phyloP scores from a whole-genome alignment of 495 filamentous ascomycete genomes.

The Hypoxylon trugodes region DNA sequence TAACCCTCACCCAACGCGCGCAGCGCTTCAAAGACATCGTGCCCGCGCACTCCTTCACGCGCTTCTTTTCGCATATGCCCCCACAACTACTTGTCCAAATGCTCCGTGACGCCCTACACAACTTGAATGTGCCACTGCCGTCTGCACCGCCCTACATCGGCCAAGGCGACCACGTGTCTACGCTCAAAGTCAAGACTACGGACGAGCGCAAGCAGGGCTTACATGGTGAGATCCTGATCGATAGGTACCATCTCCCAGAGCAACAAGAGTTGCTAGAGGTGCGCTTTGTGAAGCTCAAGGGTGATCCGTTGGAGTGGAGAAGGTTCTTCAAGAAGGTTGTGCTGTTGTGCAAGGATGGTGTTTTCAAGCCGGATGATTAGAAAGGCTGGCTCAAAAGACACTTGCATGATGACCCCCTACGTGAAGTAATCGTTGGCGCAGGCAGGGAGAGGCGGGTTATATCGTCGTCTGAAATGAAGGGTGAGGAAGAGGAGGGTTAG shows the following conservation, averaged over 20 bases:
- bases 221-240: conserved; percentile 84
- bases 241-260: conserved; percentile 65
- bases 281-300: conserved; percentile 91
- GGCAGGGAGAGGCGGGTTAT: neutral
- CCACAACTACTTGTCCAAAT: conserved; percentile 80
- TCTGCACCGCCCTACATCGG: conserved; percentile 44
- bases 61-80: conserved; percentile 88
- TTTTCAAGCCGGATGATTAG: conserved; percentile 60
- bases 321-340: conserved; percentile 95
- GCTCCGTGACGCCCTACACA: conserved; percentile 81
- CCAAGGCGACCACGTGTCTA: conserved; percentile 60
- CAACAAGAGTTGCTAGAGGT: conserved; percentile 77
- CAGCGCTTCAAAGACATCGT: conserved; percentile 86
- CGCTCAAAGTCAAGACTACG: conserved; percentile 74
- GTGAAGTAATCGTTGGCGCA: neutral
- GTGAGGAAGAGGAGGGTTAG: neutral
- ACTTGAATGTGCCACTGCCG: conserved; percentile 80
- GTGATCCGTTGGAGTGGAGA: conserved; percentile 96
- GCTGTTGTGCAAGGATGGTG: conserved; percentile 81
- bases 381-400: conserved; percentile 20
- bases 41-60: conserved; percentile 81
- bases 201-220: conserved; percentile 83
- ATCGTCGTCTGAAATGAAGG: neutral
- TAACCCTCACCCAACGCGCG: conserved; percentile 85
- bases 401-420: conserved; percentile 8